Evolutionary conservation across 1,139 yeast genomes (phyloP).

Genomic region (Candida frijolesensis): DNA sequence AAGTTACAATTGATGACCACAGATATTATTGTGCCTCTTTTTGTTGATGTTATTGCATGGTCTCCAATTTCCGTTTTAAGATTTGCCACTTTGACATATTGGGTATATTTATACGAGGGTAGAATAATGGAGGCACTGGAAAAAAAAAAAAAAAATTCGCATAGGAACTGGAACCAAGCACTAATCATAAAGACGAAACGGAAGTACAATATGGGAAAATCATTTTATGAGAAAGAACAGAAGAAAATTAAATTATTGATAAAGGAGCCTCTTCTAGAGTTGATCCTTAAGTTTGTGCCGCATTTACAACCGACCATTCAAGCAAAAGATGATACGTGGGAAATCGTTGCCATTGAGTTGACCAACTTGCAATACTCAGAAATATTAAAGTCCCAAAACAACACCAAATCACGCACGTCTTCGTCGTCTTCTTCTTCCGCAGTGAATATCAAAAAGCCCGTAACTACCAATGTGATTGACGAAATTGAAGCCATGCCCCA

Average conservation of each 20-base stretch:
- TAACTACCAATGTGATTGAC: constrained; percentile 12
- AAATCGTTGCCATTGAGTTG: constrained; percentile 36
- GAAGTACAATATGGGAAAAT: constrained; percentile 16
- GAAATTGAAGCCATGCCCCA: constrained; percentile 30
- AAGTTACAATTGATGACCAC: not conserved
- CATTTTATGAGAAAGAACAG: constrained; percentile 34
- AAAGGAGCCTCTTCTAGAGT: constrained; percentile 32
- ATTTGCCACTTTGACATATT: not conserved
- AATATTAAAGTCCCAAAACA: constrained; percentile 3
- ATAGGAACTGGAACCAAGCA: not conserved
- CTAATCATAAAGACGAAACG: not conserved
- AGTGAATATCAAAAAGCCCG: constrained; percentile 1
- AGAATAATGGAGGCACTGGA: not conserved
- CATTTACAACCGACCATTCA: constrained; percentile 31
- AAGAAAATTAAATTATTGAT: constrained; percentile 27
- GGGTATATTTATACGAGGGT: not conserved
- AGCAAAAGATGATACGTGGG: constrained; percentile 37
- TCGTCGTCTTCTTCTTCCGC: constrained; percentile 1
- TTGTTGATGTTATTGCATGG: no score
- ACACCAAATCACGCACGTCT: not conserved
- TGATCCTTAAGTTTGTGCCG: constrained; percentile 34
- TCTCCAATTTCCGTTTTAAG: not conserved
- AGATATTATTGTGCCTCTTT: constrained; percentile 1
- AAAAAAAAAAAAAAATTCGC: not conserved
- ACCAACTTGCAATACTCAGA: constrained; percentile 8